Evolutionary conservation across 1,139 yeast species (phyloP).

Genomic region (Wickerhamomyces sp.): DNA sequence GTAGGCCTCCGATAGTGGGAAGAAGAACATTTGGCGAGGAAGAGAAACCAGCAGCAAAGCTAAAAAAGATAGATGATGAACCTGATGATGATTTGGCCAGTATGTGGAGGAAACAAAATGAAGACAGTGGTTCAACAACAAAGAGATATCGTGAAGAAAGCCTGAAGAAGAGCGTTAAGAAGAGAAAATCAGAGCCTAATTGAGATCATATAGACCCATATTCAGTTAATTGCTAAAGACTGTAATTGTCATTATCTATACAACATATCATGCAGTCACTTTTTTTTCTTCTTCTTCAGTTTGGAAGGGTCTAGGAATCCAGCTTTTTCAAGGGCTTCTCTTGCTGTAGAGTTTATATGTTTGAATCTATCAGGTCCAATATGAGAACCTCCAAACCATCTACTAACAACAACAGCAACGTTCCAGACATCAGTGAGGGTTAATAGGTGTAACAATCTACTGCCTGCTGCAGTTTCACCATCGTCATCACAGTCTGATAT

Average conservation of each 20-base stretch:
- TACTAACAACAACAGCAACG: slow-evolving; percentile 60
- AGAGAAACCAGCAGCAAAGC: slow-evolving; percentile 4
- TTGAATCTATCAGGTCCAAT: slow-evolving; percentile 92
- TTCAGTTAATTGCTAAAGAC: no score
- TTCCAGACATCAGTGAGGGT: slow-evolving; percentile 78
- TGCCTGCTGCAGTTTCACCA: slow-evolving; percentile 97
- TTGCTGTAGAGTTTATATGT: slow-evolving; percentile 84
- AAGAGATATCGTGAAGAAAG: slow-evolving; percentile 17
- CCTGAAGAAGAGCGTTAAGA: slow-evolving; percentile 18
- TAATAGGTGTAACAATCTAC: slow-evolving; percentile 73
- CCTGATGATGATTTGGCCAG: slow-evolving; percentile 27
- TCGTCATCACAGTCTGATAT: slow-evolving; percentile 92
- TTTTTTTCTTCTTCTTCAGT: slow-evolving; percentile 26
- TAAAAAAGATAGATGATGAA: slow-evolving; percentile 19
- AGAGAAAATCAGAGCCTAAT: slow-evolving; percentile 14
- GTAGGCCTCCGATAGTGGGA: slow-evolving; percentile 20
- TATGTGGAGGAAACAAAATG: slow-evolving; percentile 27
- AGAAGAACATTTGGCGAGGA: slow-evolving; percentile 27
- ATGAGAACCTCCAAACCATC: slow-evolving; percentile 95
- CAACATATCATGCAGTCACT: slow-evolving; percentile 4
- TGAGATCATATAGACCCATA: no score
- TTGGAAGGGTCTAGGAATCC: slow-evolving; percentile 35
- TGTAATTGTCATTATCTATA: no score
- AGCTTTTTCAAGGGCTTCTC: slow-evolving; percentile 75
- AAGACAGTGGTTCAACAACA: slow-evolving; percentile 1